Evolutionary conservation across 305 asterid species (phyloP), one percentile per base, ranked within the genome.

Genomic region (Solanum chacoense): DNA sequence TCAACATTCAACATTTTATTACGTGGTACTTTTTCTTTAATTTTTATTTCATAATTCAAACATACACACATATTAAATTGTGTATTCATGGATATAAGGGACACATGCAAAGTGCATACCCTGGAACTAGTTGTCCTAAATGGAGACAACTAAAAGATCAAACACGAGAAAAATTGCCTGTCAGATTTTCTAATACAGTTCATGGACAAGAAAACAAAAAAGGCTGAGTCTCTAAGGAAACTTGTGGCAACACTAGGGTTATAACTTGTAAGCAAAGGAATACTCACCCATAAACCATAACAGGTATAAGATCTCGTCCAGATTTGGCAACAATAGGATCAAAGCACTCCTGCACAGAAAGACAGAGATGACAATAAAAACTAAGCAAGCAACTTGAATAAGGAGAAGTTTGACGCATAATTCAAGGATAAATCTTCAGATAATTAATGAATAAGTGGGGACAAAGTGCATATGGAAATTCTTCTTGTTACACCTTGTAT

Each of bases 251-350:
- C 86, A 28, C 71, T 42, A 42, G 69, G 71, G 63, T 14, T 80
- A 32, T 10, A 80, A 42, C 40, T 35, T 22, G 55, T 11, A 76
- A 36, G 42, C 37, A 14, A 50, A 83, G 73, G 42, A 83, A 83
- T 50, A 90, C 98, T 93, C 91, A 98, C 99, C 98, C 99, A 76
- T 98, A 95, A 71, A 98, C 99, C 99, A 98, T 96, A 91, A 98
- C 95, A 34, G 99, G 99, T 91, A 98, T 98, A 89, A 98, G 96
- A 93, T 98, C 99, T 24, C 98, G 95, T 88, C 99, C 99, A 88
- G 98, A 94, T 92, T 90, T 93, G 88, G 98, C 97, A 92, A 95
- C 95, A 91, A 98, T 98, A 85, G 99, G 99, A 92, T 98, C 99
- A 91, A 98, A 98, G 92, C 99, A 94, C 90, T 96, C 99, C 99